Conservation (phyloP, 169 alveolate species). For the Besnoitia besnoiti region DNA sequence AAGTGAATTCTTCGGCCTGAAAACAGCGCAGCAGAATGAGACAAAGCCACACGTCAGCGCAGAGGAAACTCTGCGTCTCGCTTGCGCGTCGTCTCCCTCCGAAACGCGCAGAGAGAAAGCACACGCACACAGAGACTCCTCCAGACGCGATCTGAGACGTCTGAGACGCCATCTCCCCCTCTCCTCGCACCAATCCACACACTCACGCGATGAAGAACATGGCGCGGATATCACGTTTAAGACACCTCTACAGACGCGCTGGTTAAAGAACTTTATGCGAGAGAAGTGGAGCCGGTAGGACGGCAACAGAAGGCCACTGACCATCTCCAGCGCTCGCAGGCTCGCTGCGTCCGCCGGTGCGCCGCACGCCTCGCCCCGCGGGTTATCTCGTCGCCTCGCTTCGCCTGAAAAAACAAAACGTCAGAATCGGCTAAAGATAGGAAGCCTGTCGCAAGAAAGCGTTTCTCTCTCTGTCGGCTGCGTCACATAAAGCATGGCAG, state of each 20-base stretch:
- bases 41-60: background rate
- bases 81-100: too few relatives aligned
- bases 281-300: too few relatives aligned
- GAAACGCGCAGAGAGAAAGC: too few relatives aligned
- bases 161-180: too few relatives aligned
- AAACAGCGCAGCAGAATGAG: background rate
- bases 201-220: too few relatives aligned
- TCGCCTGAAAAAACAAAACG: background rate
- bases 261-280: too few relatives aligned
- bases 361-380: background rate
- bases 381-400: background rate
- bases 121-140: too few relatives aligned
- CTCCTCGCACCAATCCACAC: too few relatives aligned
- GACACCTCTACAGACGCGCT: too few relatives aligned
- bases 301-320: background rate
- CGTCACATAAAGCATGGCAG: too few relatives aligned
- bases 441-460: background rate
- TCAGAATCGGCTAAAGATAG: background rate
- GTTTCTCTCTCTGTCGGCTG: background rate
- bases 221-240: too few relatives aligned
- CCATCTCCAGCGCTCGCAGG: background rate
- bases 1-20: slow-evolving; percentile 2
- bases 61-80: background rate
- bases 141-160: too few relatives aligned
- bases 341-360: background rate